Evolutionary conservation across 192 early-diverging fungal species (phyloP).

Genomic region (Phlyctochytrium planicorne): DNA sequence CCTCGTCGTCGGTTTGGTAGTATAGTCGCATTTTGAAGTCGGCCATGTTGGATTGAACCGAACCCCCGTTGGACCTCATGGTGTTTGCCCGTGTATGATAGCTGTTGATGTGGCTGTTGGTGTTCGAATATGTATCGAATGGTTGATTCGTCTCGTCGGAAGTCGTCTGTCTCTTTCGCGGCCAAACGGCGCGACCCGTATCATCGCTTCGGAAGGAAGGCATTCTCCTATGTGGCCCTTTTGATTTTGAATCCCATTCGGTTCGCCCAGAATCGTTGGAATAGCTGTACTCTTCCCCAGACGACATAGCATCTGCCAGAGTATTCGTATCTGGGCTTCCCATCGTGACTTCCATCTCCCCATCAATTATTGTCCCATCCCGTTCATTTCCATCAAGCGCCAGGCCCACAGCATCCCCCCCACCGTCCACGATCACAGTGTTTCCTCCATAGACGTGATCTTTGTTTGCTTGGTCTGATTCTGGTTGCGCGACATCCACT

Average conservation of each 20-base stretch:
- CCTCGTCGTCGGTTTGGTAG: not conserved
- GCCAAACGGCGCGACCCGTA: slow-evolving; percentile 7
- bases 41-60: slow-evolving; percentile 2
- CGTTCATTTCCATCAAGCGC: not conserved
- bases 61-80: not conserved
- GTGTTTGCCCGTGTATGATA: not conserved
- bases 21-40: slow-evolving; percentile 1
- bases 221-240: not conserved
- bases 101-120: not conserved
- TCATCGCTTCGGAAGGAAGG: slow-evolving; percentile 9
- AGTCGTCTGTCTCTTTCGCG: not conserved
- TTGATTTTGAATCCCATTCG: not conserved
- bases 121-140: not conserved
- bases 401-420: not conserved
- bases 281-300: too few relatives aligned
- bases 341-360: not conserved
- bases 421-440: too few relatives aligned
- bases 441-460: too few relatives aligned
- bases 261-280: not conserved
- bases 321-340: not conserved
- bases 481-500: too few relatives aligned
- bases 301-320: too few relatives aligned
- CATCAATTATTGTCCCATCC: not conserved
- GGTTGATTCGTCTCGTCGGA: not conserved
- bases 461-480: too few relatives aligned